Evolutionary conservation across 2,329 filamentous ascomycete species (phyloP).

Genomic region (Colletotrichum tropicale): DNA sequence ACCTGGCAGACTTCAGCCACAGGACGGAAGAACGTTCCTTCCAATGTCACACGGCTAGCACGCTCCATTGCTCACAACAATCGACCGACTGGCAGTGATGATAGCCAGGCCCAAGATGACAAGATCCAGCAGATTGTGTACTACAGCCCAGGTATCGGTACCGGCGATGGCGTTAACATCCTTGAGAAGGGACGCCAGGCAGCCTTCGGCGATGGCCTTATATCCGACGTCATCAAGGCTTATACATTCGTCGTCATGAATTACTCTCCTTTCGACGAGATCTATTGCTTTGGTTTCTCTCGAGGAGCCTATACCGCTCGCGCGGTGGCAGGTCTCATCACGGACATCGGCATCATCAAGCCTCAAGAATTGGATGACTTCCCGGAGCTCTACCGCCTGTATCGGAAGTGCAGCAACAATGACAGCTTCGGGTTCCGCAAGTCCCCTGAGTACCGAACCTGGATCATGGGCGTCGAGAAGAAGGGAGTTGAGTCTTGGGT

Average conservation of each 20-base stretch:
- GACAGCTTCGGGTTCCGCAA: not conserved
- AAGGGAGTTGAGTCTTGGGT: too few relatives aligned
- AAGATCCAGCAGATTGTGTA: not conserved
- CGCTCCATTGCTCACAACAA: not conserved
- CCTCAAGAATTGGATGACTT: constrained; percentile 21
- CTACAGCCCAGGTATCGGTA: not conserved
- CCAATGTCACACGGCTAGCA: constrained; percentile 2
- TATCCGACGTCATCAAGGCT: constrained; percentile 28
- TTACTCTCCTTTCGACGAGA: constrained; percentile 29
- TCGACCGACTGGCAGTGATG: too few relatives aligned
- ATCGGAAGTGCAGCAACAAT: not conserved
- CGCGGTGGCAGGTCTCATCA: constrained; percentile 41
- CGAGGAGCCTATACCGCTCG: constrained; percentile 44
- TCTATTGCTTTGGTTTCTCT: constrained; percentile 42
- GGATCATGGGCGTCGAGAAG: not conserved
- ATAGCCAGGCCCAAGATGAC: too few relatives aligned
- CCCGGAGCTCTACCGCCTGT: not conserved
- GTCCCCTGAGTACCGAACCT: not conserved
- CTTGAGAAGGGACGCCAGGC: not conserved
- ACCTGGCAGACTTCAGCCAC: constrained; percentile 13
- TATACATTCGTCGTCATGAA: constrained; percentile 44
- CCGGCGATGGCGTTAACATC: not conserved
- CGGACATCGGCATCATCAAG: constrained; percentile 24
- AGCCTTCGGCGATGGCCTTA: not conserved
- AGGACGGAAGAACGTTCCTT: not conserved